Evolutionary conservation across 192 early-diverging fungal species (phyloP).

Genomic region (Coemansia sp.): DNA sequence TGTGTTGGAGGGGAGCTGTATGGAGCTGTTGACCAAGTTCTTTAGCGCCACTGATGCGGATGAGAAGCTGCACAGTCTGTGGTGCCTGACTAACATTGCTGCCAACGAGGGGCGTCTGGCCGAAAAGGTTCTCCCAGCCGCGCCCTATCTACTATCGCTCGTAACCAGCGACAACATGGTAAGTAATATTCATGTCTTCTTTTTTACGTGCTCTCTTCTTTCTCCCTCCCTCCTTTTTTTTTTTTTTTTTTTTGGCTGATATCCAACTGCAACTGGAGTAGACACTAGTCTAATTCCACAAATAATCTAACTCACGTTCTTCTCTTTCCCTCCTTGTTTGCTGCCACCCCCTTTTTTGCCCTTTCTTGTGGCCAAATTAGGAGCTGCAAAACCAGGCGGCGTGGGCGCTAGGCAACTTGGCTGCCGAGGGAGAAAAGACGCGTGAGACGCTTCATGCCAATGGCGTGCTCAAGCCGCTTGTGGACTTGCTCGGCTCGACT

Average conservation of each 20-base stretch:
- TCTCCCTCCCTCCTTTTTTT: too few relatives aligned
- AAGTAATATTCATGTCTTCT: neutral
- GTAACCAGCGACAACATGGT: conserved; percentile 54
- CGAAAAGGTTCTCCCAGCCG: conserved; percentile 48
- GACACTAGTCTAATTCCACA: neutral
- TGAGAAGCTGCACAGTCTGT: conserved; percentile 61
- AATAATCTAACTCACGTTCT: neutral
- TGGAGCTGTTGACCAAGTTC: conserved; percentile 47
- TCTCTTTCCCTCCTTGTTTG: too few relatives aligned
- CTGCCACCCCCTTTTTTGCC: neutral
- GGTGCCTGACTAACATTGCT: conserved; percentile 67
- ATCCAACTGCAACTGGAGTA: neutral
- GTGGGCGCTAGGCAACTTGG: conserved; percentile 95
- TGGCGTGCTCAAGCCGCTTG: conserved; percentile 76
- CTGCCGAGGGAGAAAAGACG: conserved; percentile 77
- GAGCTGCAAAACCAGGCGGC: conserved; percentile 87
- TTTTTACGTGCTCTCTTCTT: neutral
- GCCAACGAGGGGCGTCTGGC: conserved; percentile 27
- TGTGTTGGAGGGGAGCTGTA: conserved; percentile 46
- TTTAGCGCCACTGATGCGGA: conserved; percentile 56
- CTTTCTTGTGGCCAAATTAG: conserved; percentile 18
- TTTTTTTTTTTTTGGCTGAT: neutral
- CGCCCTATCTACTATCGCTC: conserved; percentile 59
- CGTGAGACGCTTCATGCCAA: conserved; percentile 75
- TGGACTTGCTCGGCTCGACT: conserved; percentile 69